Evolutionary conservation across 2,329 filamentous ascomycete genomes (phyloP), one percentile per base, ranked within the genome.

Genomic region (Rachicladosporium sp.): DNA sequence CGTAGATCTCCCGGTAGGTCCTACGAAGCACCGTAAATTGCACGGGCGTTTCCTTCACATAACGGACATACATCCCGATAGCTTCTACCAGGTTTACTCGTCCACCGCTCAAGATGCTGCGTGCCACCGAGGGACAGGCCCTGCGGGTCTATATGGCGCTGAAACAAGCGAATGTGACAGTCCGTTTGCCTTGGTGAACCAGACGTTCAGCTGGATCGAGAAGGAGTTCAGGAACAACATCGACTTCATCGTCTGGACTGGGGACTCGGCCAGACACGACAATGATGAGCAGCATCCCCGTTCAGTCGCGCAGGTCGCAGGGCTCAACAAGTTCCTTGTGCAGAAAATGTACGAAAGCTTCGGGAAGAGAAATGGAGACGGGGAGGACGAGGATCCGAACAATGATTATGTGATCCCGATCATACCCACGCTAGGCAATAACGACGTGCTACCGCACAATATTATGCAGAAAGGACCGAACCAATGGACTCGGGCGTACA

Each of bases 391-490:
- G 12, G 11, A 15, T 33, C n/a, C 31, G 33, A 34, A 13, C 33
- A 34, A 34, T 8, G 11, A 10, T 8, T 34, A n/a, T 15, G 33
- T 8, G 33, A 21, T 10, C n/a, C 15, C 12, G 11, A 12, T 34
- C 15, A 34, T 34, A 21, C 11, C 11, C 15, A 12, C 12, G 0
- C 80, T 95, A 50, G 33, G 12, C 12, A 34, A 34, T 8, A 34
- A 34, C 12, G 91, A 98, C 56, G 88, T 98, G 43, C 76, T 95
- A 44, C 91, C 91, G 1, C 91, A 98, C 65, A 98, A 98, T 54
- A 93, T 96, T 55, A 78, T 98, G 58, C 68, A 77, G 32, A 70
- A 76, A 1, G 91, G 89, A 0, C 91, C 91, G 10, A 95, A 95
- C 54, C 73, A 74, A 46, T 94, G 89, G 80, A 82, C 93, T 1